Evolutionary conservation across 495 filamentous ascomycete genomes (phyloP), one percentile per base, ranked within the genome.

Genomic region (Platismatia glauca): DNA sequence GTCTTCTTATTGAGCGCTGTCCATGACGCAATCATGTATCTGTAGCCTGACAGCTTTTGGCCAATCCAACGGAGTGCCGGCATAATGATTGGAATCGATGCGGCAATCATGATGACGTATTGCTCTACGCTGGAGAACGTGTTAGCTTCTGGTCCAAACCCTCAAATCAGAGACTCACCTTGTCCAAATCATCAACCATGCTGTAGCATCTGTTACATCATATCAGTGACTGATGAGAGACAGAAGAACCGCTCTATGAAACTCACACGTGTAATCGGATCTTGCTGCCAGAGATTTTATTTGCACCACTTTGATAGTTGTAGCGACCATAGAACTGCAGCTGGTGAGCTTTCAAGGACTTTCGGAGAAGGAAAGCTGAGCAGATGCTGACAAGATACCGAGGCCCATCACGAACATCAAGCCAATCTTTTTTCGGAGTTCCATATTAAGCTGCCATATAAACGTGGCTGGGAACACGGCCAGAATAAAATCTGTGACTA

Each of bases 241-340:
- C 22, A 29, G 46, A 50, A 50, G 46, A 29, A 50, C 4, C 6
- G 8, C 27, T 16, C 12, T 50, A 50, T 50, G 46, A 50, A 50
- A 29, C 46, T 29, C 46, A 50, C 46, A 50, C 24, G 46, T 50
- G 22, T 27, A 50, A 29, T 50, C 46, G 22, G 46, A 50, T 29
- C 2, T 27, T 50, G 46, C 7, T 27, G 22, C 22, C 22, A 50
- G 46, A 50, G 46, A 50, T 50, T 50, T 50, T 3, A 50, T 50
- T 13, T 50, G 46, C 24, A 29, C 46, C 24, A 29, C 24, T 29
- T 50, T 50, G 46, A 50, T 29, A 15, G 15, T 50, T 29, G 46
- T 50, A 50, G 46, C 46, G 46, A 50, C 46, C 46, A 50, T 50
- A 15, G 46, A 50, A 50, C 46, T 50, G 46, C 46, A 29, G 46